These are phyloP conservation scores for Rhodamnia argentea DNA, from an alignment of 345 rosid species.

Conservation along the genomic window DNA sequence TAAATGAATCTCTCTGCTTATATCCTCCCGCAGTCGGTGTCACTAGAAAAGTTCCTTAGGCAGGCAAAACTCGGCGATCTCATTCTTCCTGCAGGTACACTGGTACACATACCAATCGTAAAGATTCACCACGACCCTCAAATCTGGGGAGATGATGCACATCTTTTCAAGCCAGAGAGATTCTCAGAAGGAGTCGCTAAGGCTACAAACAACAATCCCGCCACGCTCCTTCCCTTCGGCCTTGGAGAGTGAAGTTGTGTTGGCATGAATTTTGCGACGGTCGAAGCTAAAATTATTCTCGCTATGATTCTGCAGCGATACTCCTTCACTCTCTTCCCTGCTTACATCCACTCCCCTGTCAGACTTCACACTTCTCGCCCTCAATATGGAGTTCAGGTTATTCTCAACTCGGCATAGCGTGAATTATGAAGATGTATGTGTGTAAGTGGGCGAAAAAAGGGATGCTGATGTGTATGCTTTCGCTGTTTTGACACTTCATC, in stretches of 20 bases:
- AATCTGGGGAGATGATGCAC: conserved; percentile 37
- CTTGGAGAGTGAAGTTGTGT: conserved; percentile 30
- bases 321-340: conserved; percentile 6
- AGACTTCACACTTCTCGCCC: background rate
- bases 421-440: background rate
- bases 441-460: background rate
- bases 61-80: conserved; percentile 19
- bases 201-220: conserved; percentile 15
- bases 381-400: too few species aligned
- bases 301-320: background rate
- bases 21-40: background rate
- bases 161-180: conserved; percentile 34
- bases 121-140: conserved; percentile 23
- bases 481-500: background rate
- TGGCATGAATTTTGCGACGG: conserved; percentile 19
- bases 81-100: conserved; percentile 9
- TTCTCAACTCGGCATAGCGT: background rate
- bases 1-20: conserved; percentile 3
- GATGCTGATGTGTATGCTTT: background rate
- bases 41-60: background rate
- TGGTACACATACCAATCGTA: background rate
- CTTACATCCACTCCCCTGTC: background rate
- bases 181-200: conserved; percentile 30
- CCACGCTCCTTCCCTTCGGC: conserved; percentile 27
- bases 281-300: conserved; percentile 22